Percentiles rank a stretch among this genome's conserved stretches.
phyloP scores from a whole-genome alignment of 2,329 filamentous ascomycete species.

The Aulographum hederae region DNA sequence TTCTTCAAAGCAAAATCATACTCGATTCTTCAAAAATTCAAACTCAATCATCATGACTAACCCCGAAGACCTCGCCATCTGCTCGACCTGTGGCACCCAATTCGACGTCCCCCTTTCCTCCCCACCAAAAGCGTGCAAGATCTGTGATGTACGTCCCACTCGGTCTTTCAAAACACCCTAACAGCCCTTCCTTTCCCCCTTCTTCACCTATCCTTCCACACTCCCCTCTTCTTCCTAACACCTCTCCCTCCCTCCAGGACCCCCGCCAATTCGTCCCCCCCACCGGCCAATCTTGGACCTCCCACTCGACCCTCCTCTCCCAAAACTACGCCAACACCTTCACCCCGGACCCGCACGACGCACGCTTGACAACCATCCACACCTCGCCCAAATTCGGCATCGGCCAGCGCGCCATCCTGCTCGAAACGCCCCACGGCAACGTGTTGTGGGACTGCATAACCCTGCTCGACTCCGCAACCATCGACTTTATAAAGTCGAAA shows the following conservation, averaged over 20 bases:
- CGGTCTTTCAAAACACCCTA: too few species aligned
- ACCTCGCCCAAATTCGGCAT: conserved; percentile 43
- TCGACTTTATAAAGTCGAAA: conserved; percentile 28
- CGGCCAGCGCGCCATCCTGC: conserved; percentile 53
- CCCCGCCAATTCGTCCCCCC: conserved; percentile 51
- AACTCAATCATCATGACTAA: conserved; percentile 5
- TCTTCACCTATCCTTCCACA: not conserved
- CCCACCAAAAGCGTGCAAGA: conserved; percentile 39
- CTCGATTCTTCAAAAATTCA: not conserved
- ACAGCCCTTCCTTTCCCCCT: not conserved
- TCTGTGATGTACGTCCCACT: conserved; percentile 56
- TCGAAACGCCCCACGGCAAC: conserved; percentile 48
- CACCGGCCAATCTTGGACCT: conserved; percentile 47
- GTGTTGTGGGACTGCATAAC: conserved; percentile 67
- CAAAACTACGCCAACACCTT: conserved; percentile 35
- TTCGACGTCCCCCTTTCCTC: conserved; percentile 34
- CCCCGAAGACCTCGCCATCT: conserved; percentile 34
- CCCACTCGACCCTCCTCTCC: conserved; percentile 26
- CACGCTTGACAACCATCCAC: conserved; percentile 23
- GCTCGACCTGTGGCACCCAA: conserved; percentile 53
- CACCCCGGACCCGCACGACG: conserved; percentile 26
- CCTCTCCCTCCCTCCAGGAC: too few species aligned
- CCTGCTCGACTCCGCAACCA: conserved; percentile 46
- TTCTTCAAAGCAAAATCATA: too few species aligned
- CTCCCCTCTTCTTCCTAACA: too few species aligned